phyloP scores from a whole-genome alignment of 2,329 filamentous ascomycete species.

The Cladosporium halotolerans region DNA sequence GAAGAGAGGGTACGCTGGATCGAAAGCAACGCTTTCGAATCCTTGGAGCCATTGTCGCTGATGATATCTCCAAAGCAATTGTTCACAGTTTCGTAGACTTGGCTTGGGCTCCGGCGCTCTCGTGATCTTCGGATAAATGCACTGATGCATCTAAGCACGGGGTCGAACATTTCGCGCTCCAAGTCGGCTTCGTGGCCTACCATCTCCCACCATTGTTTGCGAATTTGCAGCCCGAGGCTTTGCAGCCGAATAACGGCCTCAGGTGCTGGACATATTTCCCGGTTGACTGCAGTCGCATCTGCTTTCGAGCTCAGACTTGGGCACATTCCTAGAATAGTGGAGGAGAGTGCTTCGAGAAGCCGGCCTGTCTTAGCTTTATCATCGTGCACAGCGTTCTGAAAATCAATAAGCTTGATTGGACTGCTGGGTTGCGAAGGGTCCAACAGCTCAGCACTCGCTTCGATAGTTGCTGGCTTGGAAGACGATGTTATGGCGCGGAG shows the following conservation, averaged over 20 bases:
- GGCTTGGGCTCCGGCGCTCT: not conserved
- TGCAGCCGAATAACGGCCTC: slow-evolving; percentile 57
- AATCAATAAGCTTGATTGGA: slow-evolving; percentile 51
- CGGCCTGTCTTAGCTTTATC: slow-evolving; percentile 51
- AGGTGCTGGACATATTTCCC: slow-evolving; percentile 51
- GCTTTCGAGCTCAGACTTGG: slow-evolving; percentile 61
- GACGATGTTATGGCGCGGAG: slow-evolving; percentile 57
- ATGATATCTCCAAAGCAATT: not conserved
- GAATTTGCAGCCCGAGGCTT: slow-evolving; percentile 53
- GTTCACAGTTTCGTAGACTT: not conserved
- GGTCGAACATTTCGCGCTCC: slow-evolving; percentile 51
- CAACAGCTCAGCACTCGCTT: slow-evolving; percentile 52
- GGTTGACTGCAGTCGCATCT: slow-evolving; percentile 51
- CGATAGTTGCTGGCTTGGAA: slow-evolving; percentile 55
- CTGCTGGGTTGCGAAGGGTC: slow-evolving; percentile 49
- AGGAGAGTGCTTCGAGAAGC: slow-evolving; percentile 61
- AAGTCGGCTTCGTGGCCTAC: slow-evolving; percentile 54
- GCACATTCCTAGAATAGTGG: slow-evolving; percentile 58
- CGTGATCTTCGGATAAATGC: slow-evolving; percentile 42
- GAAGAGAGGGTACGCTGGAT: slow-evolving; percentile 16
- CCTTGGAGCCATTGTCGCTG: not conserved
- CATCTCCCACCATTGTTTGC: slow-evolving; percentile 61
- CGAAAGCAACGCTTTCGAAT: not conserved
- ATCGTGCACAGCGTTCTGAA: slow-evolving; percentile 43
- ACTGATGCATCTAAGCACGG: slow-evolving; percentile 44